phyloP scores from a whole-genome alignment of 148 eudicot genomes.

The Cornus controversa region DNA sequence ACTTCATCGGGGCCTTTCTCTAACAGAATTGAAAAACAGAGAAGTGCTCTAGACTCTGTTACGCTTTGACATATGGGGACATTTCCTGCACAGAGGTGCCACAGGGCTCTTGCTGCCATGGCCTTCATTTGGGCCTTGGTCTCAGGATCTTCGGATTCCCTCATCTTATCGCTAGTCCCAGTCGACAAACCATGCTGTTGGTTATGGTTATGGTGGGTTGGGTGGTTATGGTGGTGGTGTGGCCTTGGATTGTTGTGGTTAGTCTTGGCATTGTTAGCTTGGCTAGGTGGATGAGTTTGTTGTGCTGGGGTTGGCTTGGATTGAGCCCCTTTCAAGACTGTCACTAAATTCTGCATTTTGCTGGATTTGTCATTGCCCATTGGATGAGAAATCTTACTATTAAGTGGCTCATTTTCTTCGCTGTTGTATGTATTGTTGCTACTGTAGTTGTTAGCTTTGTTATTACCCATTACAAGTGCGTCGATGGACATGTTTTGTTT shows the following conservation, averaged over 20 bases:
- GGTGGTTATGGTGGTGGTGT: too few relatives aligned
- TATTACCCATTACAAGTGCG: constrained; percentile 10
- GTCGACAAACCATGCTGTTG: background rate
- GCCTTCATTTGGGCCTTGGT: constrained; percentile 22
- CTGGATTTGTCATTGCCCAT: background rate
- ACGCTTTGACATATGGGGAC: constrained; percentile 11
- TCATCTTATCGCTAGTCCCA: constrained; percentile 13
- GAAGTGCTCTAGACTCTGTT: constrained; percentile 19
- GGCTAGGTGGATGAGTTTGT: background rate
- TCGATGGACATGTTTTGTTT: constrained; percentile 11
- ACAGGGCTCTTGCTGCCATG: constrained; percentile 17
- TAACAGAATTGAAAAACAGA: constrained; percentile 14
- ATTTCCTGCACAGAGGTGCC: constrained; percentile 5
- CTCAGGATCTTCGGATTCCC: constrained; percentile 14
- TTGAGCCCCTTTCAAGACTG: background rate
- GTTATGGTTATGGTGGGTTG: background rate
- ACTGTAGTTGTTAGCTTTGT: background rate
- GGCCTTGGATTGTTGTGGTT: background rate
- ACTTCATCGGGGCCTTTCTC: constrained; percentile 19
- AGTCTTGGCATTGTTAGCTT: background rate
- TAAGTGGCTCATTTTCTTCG: background rate
- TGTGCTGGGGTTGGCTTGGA: background rate
- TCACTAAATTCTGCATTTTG: constrained; percentile 11
- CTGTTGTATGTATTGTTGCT: background rate
- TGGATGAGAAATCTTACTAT: background rate